These are phyloP conservation scores for Botryotinia convoluta DNA, from an alignment of 2,329 filamentous ascomycete genomes.

Conservation along the genomic window DNA sequence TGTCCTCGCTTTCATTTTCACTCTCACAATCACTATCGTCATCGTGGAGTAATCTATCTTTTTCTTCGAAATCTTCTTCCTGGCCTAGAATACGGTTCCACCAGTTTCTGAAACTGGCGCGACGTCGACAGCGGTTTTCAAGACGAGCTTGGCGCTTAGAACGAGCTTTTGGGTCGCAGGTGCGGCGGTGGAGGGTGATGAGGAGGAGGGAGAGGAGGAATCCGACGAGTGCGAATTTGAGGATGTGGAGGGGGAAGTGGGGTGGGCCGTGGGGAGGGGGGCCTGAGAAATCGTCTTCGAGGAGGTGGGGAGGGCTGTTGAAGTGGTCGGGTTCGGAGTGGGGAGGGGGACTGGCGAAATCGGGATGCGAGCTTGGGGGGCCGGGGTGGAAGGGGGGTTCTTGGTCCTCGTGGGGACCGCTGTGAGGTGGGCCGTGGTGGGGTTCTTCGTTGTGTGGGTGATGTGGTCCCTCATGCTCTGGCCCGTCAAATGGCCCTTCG, in stretches of 20 bases:
- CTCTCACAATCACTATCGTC: constrained; percentile 24
- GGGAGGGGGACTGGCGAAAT: background rate
- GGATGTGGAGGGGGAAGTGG: constrained; percentile 22
- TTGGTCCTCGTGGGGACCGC: background rate
- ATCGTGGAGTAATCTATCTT: constrained; percentile 15
- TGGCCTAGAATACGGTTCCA: constrained; percentile 21
- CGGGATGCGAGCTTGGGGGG: too few species aligned
- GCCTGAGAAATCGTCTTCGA: background rate
- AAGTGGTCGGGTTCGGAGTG: background rate
- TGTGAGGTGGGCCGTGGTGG: background rate
- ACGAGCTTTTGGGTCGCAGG: constrained; percentile 23
- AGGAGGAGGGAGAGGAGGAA: constrained; percentile 32
- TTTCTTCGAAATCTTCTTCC: constrained; percentile 30
- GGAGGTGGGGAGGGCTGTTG: background rate
- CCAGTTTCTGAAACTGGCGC: constrained; percentile 25
- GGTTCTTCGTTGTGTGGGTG: background rate
- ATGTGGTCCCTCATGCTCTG: background rate
- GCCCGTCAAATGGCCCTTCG: background rate
- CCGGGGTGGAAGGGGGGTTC: background rate
- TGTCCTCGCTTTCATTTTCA: background rate
- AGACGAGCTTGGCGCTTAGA: constrained; percentile 24
- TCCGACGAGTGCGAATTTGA: constrained; percentile 29
- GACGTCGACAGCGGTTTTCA: constrained; percentile 27
- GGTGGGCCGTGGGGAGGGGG: constrained; percentile 4
- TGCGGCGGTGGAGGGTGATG: constrained; percentile 28